Percentiles rank a stretch among this genome's conserved stretches.
Evolutionary conservation across 2,329 filamentous ascomycete species (phyloP).

Genomic region (Sphaerulina musiva): DNA sequence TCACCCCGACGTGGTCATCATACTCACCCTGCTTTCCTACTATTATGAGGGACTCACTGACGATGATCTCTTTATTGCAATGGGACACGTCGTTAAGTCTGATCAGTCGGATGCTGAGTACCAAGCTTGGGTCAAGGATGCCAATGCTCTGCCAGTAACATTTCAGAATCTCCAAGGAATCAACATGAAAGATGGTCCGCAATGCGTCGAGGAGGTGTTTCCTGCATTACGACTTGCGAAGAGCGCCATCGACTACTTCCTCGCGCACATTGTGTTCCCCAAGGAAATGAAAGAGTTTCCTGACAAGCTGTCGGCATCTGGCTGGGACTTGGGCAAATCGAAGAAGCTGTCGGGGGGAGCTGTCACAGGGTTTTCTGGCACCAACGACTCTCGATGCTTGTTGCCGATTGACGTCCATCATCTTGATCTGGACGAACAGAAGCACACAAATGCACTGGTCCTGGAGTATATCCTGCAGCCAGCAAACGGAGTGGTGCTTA

Average conservation of each 20-base stretch:
- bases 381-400: constrained; percentile 57
- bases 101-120: constrained; percentile 27
- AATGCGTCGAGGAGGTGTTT: constrained; percentile 22
- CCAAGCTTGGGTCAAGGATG: constrained; percentile 19
- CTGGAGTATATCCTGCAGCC: constrained; percentile 51
- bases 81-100: constrained; percentile 21
- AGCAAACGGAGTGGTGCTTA: constrained; percentile 41
- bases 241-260: constrained; percentile 56
- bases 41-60: constrained; percentile 56
- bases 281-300: constrained; percentile 58
- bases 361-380: constrained; percentile 68
- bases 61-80: constrained; percentile 39
- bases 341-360: constrained; percentile 40
- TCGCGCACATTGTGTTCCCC: constrained; percentile 60
- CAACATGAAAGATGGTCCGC: constrained; percentile 25
- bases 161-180: constrained; percentile 24
- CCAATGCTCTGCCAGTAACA: constrained; percentile 8
- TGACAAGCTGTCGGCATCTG: constrained; percentile 57
- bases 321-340: constrained; percentile 57
- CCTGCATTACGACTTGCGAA: constrained; percentile 49
- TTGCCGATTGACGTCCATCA: constrained; percentile 58
- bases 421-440: constrained; percentile 50
- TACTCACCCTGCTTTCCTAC: constrained; percentile 60
- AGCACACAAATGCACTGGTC: constrained; percentile 62
- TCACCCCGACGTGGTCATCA: constrained; percentile 60